phyloP scores from a whole-genome alignment of 352 stramenopile genomes.

The Pythium vanterpoolii region DNA sequence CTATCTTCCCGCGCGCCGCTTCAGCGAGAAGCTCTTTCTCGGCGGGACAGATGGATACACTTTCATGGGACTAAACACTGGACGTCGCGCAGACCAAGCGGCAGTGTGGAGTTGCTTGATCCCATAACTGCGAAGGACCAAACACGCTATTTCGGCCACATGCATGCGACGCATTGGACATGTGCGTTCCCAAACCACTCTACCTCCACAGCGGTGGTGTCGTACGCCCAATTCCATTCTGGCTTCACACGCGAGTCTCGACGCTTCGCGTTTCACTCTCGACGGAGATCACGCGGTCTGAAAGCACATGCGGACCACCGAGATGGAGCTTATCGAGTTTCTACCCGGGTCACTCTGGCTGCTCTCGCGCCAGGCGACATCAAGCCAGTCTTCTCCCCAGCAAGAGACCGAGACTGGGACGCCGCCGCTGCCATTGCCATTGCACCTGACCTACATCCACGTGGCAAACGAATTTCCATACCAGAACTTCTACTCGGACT shows the following conservation, averaged over 20 bases:
- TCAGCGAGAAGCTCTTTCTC: constrained; percentile 1
- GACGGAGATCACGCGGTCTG: no score
- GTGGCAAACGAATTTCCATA: constrained; percentile 75
- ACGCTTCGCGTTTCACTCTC: no score
- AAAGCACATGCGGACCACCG: neutral
- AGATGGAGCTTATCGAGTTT: constrained; percentile 32
- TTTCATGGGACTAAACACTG: neutral
- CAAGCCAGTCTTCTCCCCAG: neutral
- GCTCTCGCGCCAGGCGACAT: constrained; percentile 17
- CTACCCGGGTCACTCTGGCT: constrained; percentile 34
- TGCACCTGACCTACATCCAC: constrained; percentile 25
- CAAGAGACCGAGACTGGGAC: constrained; percentile 1
- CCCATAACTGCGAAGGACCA: neutral
- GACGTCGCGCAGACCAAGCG: no score
- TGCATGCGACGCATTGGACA: neutral
- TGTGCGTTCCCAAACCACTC: neutral
- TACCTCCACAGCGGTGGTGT: no score
- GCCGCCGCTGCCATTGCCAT: neutral
- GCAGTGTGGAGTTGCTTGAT: neutral
- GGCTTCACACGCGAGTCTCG: no score
- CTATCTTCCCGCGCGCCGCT: neutral
- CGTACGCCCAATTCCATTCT: no score
- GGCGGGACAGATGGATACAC: constrained; percentile 4
- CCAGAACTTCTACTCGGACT: constrained; percentile 95
- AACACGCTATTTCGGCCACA: neutral